These are phyloP conservation scores for Sanghuangporus sanghuang DNA, from an alignment of 1,284 basidiomycete genomes.

Conservation along the genomic window DNA sequence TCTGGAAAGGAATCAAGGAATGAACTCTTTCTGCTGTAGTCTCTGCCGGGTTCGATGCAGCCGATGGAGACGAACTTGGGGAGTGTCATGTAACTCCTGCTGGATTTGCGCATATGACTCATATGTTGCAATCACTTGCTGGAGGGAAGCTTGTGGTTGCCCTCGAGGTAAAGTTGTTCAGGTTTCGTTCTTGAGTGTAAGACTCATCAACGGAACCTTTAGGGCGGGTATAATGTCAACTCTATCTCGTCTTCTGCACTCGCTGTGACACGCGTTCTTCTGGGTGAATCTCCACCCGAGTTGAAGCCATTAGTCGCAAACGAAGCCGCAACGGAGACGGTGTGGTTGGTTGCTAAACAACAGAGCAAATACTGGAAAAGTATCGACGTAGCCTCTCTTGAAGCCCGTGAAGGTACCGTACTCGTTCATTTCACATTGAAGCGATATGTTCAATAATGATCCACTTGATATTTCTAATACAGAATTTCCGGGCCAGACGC, in stretches of 20 bases:
- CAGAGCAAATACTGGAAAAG: conserved; percentile 92
- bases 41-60: conserved; percentile 97
- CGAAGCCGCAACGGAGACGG: conserved; percentile 78
- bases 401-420: conserved; percentile 66
- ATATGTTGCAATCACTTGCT: conserved; percentile 90
- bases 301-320: conserved; percentile 67
- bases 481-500: conserved; percentile 55
- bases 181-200: conserved; percentile 5
- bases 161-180: conserved; percentile 66
- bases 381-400: conserved; percentile 72
- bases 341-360: conserved; percentile 80
- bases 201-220: neutral
- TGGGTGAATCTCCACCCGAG: conserved; percentile 81
- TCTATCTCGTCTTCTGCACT: conserved; percentile 85
- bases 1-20: conserved; percentile 7
- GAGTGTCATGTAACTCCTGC: conserved; percentile 86
- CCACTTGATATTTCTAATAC: neutral
- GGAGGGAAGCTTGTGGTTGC: conserved; percentile 88
- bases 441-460: neutral
- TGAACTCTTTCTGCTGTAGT: conserved; percentile 49
- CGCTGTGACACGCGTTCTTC: conserved; percentile 79
- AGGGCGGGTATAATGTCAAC: conserved; percentile 96
- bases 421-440: neutral
- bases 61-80: conserved; percentile 88
- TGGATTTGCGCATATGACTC: conserved; percentile 99